Percentiles rank a stretch among this genome's conserved stretches.
phyloP scores from a whole-genome alignment of 768 basidiomycete genomes.

The Megacollybia marginata region DNA sequence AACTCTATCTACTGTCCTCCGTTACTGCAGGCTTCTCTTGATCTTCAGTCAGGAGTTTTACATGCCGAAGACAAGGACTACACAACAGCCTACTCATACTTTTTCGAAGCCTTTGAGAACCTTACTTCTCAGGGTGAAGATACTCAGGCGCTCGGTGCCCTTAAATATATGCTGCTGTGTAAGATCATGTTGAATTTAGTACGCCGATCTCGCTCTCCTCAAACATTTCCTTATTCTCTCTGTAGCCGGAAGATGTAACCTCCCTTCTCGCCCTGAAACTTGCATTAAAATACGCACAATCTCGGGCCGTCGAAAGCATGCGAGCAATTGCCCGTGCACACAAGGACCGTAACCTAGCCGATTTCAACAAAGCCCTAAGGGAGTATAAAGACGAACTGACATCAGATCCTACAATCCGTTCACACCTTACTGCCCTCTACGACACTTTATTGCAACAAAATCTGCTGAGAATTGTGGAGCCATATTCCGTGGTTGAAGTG shows the following conservation, averaged over 20 bases:
- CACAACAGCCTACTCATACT: conserved; percentile 94
- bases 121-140: conserved; percentile 72
- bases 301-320: conserved; percentile 92
- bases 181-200: conserved; percentile 98
- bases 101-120: conserved; percentile 95
- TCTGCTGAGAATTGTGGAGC: conserved; percentile 90
- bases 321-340: conserved; percentile 92
- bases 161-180: conserved; percentile 98
- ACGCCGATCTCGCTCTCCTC: conserved; percentile 17
- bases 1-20: conserved; percentile 84
- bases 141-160: conserved; percentile 61
- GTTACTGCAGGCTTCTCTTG: conserved; percentile 36
- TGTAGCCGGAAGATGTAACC: conserved; percentile 88
- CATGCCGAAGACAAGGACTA: conserved; percentile 99
- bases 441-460: conserved; percentile 97
- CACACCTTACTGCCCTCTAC: conserved; percentile 89
- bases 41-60: conserved; percentile 61
- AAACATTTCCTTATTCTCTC: background rate
- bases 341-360: conserved; percentile 79
- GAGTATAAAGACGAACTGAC: conserved; percentile 90
- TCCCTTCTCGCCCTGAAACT: conserved; percentile 82
- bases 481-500: conserved; percentile 89
- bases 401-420: conserved; percentile 91
- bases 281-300: conserved; percentile 79
- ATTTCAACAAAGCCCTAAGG: conserved; percentile 82